A percentile compares a stretch with the other conserved stretches of the same genome.
Conservation (phyloP, 2,329 filamentous ascomycete species). For the Pestalotiopsis sp. region DNA sequence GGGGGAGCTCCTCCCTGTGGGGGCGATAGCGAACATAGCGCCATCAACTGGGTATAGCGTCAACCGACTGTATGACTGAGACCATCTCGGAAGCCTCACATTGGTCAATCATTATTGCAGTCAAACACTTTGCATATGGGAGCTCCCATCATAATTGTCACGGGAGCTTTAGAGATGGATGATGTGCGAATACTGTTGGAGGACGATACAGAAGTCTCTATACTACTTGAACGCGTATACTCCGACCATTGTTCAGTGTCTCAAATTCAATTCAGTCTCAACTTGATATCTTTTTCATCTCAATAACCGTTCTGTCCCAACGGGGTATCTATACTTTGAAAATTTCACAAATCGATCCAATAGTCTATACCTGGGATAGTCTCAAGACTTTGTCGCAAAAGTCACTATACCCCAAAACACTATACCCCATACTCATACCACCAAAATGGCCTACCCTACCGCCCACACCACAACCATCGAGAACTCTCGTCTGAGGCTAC, state of each 20-base stretch:
- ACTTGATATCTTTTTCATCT: background rate
- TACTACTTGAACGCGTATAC: background rate
- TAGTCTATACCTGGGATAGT: background rate
- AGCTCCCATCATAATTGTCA: background rate
- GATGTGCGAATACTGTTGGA: background rate
- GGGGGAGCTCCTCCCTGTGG: slow-evolving; percentile 8
- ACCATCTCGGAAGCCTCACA: background rate
- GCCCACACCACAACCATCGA: background rate
- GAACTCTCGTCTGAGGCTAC: slow-evolving; percentile 6
- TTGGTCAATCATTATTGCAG: background rate
- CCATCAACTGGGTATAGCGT: background rate
- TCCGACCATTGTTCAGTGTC: background rate
- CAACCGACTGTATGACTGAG: background rate
- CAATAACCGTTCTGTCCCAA: background rate
- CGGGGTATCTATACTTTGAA: background rate
- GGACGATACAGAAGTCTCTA: background rate
- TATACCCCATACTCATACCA: background rate
- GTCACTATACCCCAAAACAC: background rate
- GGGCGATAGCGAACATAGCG: background rate
- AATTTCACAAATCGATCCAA: background rate
- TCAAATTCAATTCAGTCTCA: background rate
- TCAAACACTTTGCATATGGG: background rate
- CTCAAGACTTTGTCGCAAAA: background rate
- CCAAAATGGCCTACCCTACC: slow-evolving; percentile 1
- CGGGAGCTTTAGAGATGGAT: background rate